phyloP scores from a whole-genome alignment of 1,139 yeast species.

The Magnusiomyces fungicola region DNA sequence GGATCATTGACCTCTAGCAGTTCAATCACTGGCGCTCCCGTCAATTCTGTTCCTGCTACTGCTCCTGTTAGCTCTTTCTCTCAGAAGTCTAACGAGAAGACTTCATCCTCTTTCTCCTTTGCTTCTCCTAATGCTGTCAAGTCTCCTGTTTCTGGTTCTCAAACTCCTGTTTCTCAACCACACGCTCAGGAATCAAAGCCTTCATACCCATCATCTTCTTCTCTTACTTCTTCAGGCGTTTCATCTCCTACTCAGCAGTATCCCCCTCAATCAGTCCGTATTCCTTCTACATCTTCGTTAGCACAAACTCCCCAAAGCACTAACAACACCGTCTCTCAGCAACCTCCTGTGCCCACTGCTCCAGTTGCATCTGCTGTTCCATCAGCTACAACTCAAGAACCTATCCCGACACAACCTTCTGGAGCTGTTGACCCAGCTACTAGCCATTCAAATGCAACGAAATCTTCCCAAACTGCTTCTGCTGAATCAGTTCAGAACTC shows the following conservation, averaged over 20 bases:
- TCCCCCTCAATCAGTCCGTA: background rate
- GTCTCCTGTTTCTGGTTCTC: constrained; percentile 19
- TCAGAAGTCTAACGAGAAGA: background rate
- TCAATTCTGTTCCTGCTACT: constrained; percentile 1
- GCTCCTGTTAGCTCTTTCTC: background rate
- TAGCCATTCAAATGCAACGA: background rate
- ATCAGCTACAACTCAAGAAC: constrained; percentile 7
- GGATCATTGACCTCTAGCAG: background rate
- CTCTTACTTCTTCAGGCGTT: background rate
- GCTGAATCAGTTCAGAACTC: background rate
- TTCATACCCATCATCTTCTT: constrained; percentile 1
- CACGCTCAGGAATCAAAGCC: constrained; percentile 24
- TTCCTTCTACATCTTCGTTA: background rate
- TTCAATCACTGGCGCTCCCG: constrained; percentile 4
- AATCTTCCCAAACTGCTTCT: background rate
- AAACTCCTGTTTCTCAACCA: constrained; percentile 37
- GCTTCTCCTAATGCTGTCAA: no score
- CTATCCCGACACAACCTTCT: background rate
- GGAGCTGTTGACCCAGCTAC: background rate
- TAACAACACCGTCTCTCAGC: constrained; percentile 24
- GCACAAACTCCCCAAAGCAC: background rate
- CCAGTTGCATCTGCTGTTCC: background rate
- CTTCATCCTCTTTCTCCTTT: background rate
- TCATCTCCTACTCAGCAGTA: background rate
- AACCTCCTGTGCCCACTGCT: background rate